Conservation (phyloP, 164 flowering plant genomes). For the Pachysandra terminalis region DNA sequence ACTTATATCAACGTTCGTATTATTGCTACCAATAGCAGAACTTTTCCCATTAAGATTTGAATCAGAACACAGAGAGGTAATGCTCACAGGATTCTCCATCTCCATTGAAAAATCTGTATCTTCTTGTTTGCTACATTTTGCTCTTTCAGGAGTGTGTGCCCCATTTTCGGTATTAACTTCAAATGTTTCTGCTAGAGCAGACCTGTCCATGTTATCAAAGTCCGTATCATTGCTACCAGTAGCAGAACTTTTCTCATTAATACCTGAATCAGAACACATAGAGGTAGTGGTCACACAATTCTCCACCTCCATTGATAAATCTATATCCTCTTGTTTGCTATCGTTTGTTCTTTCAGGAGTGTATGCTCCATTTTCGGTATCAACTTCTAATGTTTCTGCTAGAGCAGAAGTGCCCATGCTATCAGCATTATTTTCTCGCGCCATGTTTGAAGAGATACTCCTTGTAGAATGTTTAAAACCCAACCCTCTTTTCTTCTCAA, state of each 20-base stretch:
- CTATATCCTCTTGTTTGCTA: conserved; percentile 11
- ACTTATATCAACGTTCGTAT: conserved; percentile 10
- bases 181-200: conserved; percentile 12
- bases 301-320: conserved; percentile 7
- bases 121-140: conserved; percentile 12
- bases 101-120: conserved; percentile 6
- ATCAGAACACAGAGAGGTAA: conserved; percentile 7
- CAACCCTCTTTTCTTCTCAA: conserved; percentile 68
- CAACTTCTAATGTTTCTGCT: conserved; percentile 9
- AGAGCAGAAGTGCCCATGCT: conserved; percentile 1
- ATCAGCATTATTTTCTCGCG: conserved; percentile 10
- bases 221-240: not conserved
- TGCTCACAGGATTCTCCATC: conserved; percentile 8
- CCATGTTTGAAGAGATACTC: conserved; percentile 14
- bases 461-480: conserved; percentile 28
- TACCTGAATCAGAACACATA: conserved; percentile 6
- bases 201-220: not conserved
- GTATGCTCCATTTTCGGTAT: conserved; percentile 3
- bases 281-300: conserved; percentile 5
- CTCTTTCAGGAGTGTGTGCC: conserved; percentile 10
- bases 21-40: not conserved
- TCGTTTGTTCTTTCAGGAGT: conserved; percentile 12
- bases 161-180: conserved; percentile 2
- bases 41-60: conserved; percentile 12
- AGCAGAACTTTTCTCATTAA: conserved; percentile 13